phyloP scores from a whole-genome alignment of 306 rosid species.

The Rosa lucieae region DNA sequence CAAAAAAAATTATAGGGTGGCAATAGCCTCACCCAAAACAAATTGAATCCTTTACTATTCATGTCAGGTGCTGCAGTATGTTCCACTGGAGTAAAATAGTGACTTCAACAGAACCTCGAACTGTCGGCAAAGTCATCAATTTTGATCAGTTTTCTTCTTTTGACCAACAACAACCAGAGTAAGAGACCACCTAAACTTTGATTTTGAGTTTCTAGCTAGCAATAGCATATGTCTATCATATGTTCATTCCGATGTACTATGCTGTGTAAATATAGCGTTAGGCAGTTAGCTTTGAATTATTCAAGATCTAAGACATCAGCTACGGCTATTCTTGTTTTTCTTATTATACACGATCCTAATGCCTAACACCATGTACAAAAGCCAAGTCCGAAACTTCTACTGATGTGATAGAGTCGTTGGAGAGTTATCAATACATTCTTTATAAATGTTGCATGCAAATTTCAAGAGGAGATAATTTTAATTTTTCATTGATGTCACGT shows the following conservation, averaged over 20 bases:
- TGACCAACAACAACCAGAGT: background rate
- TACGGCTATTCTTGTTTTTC: background rate
- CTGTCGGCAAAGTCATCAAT: background rate
- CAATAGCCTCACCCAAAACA: no score
- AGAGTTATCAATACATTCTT: no score
- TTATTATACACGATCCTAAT: background rate
- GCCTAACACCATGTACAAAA: no score
- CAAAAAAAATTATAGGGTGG: no score
- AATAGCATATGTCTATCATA: background rate
- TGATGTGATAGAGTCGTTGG: no score
- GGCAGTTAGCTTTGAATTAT: background rate
- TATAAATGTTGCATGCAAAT: no score
- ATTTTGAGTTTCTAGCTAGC: background rate
- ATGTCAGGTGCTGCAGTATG: background rate
- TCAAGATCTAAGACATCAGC: background rate
- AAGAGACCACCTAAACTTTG: background rate
- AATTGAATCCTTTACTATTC: background rate
- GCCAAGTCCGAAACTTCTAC: no score
- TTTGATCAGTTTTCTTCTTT: background rate
- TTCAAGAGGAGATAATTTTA: no score
- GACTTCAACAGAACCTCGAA: background rate
- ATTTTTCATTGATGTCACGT: no score
- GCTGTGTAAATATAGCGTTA: background rate
- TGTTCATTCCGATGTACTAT: background rate
- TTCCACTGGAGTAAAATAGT: background rate